These are phyloP conservation scores for Podila epigama DNA, from an alignment of 192 early-diverging fungal genomes.

Conservation along the genomic window DNA sequence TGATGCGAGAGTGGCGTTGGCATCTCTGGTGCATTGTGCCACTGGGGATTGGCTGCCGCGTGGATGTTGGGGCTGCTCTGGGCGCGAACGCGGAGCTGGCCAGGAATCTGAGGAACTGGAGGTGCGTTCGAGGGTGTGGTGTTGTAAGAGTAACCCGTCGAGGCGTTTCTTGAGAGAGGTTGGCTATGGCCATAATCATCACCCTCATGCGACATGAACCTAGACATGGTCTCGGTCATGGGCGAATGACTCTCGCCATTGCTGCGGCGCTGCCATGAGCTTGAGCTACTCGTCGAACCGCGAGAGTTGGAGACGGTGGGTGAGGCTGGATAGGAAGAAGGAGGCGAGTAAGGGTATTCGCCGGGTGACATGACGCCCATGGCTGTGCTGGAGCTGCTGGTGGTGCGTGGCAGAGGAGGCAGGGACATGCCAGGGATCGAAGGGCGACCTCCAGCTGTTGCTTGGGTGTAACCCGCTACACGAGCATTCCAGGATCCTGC, in stretches of 20 bases:
- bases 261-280: slow-evolving; percentile 53
- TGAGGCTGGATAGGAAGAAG: slow-evolving; percentile 64
- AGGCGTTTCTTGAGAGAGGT: slow-evolving; percentile 43
- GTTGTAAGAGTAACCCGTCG: slow-evolving; percentile 45
- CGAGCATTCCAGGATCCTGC: slow-evolving; percentile 42
- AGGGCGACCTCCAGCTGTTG: slow-evolving; percentile 18
- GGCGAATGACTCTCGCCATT: slow-evolving; percentile 54
- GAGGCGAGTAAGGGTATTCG: slow-evolving; percentile 59
- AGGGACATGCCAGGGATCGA: slow-evolving; percentile 46
- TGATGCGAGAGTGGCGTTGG: slow-evolving; percentile 33
- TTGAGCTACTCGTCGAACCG: slow-evolving; percentile 48
- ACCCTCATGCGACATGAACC: slow-evolving; percentile 57
- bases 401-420: slow-evolving; percentile 43
- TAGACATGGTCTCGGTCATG: slow-evolving; percentile 60
- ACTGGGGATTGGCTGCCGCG: slow-evolving; percentile 38
- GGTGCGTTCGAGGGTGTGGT: slow-evolving; percentile 22
- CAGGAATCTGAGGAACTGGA: slow-evolving; percentile 46
- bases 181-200: slow-evolving; percentile 44
- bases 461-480: slow-evolving; percentile 29
- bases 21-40: slow-evolving; percentile 44
- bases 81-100: slow-evolving; percentile 57
- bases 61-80: slow-evolving; percentile 69
- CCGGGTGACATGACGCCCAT: slow-evolving; percentile 45
- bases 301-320: slow-evolving; percentile 58
- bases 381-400: slow-evolving; percentile 34